A percentile compares a stretch with the other conserved stretches of the same genome.
phyloP scores from a whole-genome alignment of 2,329 filamentous ascomycete species.

The Botryotinia narcissicola region DNA sequence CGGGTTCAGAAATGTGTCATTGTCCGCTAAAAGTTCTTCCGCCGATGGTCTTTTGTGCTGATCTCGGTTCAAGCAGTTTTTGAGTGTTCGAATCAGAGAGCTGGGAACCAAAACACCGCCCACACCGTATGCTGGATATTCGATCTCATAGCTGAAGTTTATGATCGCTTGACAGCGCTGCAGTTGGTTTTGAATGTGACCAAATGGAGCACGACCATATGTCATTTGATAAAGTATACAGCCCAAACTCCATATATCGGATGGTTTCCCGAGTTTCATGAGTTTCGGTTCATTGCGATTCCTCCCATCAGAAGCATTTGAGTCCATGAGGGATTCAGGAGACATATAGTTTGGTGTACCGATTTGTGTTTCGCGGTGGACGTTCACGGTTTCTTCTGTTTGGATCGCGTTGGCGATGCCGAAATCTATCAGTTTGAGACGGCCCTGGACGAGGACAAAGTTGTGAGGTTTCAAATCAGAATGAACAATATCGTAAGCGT shows the following conservation, averaged over 20 bases:
- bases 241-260: slow-evolving; percentile 92
- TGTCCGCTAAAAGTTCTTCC: slow-evolving; percentile 56
- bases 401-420: slow-evolving; percentile 97
- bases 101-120: slow-evolving; percentile 61
- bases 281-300: slow-evolving; percentile 58
- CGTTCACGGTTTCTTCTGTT: slow-evolving; percentile 92
- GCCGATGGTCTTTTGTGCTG: slow-evolving; percentile 62
- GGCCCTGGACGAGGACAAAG: slow-evolving; percentile 87
- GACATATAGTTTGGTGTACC: slow-evolving; percentile 99
- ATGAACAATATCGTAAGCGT: slow-evolving; percentile 89
- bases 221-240: slow-evolving; percentile 98
- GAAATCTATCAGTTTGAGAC: slow-evolving; percentile 95
- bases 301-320: slow-evolving; percentile 56
- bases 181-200: slow-evolving; percentile 84
- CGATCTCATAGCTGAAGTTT: slow-evolving; percentile 70
- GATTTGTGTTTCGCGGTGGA: slow-evolving; percentile 91
- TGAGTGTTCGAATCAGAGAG: slow-evolving; percentile 60
- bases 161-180: slow-evolving; percentile 84
- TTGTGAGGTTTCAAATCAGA: slow-evolving; percentile 97
- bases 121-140: slow-evolving; percentile 67
- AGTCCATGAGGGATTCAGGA: slow-evolving; percentile 87
- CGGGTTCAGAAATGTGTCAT: slow-evolving; percentile 64
- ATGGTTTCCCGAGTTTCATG: slow-evolving; percentile 94
- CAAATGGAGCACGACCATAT: slow-evolving; percentile 94
- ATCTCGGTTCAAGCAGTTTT: slow-evolving; percentile 61